Evolutionary conservation across 495 filamentous ascomycete species (phyloP).

Genomic region (Pyronema domesticum): DNA sequence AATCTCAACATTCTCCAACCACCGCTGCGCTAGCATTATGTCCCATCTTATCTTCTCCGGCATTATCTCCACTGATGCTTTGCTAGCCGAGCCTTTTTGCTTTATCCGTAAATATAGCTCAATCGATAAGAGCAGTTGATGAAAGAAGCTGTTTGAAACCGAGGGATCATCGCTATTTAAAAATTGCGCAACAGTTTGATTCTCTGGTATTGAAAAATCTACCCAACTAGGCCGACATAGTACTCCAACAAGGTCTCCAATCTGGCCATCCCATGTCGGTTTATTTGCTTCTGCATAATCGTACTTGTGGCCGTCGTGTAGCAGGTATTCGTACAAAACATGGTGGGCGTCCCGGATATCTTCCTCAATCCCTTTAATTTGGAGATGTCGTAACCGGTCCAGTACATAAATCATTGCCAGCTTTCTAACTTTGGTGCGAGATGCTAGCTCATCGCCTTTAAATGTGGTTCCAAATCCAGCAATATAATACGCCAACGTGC

Average conservation of each 20-base stretch:
- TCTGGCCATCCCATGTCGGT: constrained; percentile 44
- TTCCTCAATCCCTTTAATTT: constrained; percentile 21
- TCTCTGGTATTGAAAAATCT: constrained; percentile 44
- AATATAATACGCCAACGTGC: constrained; percentile 30
- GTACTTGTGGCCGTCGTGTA: constrained; percentile 29
- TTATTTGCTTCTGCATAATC: constrained; percentile 27
- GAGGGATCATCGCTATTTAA: constrained; percentile 33
- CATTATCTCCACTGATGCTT: constrained; percentile 34
- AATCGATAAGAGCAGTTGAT: constrained; percentile 50
- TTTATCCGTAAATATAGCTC: constrained; percentile 42
- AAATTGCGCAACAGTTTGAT: constrained; percentile 48
- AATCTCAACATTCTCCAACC: constrained; percentile 47
- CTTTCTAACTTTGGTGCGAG: constrained; percentile 20
- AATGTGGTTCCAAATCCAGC: constrained; percentile 23
- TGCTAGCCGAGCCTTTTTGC: constrained; percentile 15
- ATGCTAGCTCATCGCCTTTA: constrained; percentile 16
- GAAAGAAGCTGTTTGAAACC: constrained; percentile 43
- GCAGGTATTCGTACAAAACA: constrained; percentile 27
- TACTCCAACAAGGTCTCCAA: constrained; percentile 46
- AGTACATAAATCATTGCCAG: constrained; percentile 23
- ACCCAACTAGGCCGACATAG: constrained; percentile 46
- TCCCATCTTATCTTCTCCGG: constrained; percentile 52
- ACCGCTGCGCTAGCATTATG: constrained; percentile 46
- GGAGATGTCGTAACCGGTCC: constrained; percentile 20
- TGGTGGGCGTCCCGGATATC: constrained; percentile 15